A percentile compares a stretch with the other conserved stretches of the same genome.
These are phyloP conservation scores for Acacia pycnantha DNA, from an alignment of 331 rosid species.

Conservation along the genomic window DNA sequence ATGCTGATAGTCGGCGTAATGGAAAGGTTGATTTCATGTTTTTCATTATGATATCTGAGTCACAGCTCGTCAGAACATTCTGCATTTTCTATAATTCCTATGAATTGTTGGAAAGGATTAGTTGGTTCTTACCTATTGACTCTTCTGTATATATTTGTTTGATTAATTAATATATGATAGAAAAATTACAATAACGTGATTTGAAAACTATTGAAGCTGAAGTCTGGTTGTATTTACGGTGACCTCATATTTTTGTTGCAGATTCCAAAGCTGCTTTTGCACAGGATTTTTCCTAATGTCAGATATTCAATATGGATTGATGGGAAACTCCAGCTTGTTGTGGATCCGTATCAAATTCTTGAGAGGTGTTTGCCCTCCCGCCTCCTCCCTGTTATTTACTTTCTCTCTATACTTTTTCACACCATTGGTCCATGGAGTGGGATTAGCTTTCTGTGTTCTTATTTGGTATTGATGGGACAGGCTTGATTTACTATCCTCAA, in stretches of 20 bases:
- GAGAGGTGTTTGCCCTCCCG: slow-evolving; percentile 59
- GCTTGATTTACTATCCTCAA: slow-evolving; percentile 1
- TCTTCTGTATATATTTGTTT: neutral
- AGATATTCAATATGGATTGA: slow-evolving; percentile 94
- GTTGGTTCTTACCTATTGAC: neutral
- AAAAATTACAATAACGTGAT: slow-evolving; percentile 4
- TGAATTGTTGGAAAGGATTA: neutral
- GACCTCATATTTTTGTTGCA: slow-evolving; percentile 39
- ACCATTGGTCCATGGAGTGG: slow-evolving; percentile 3
- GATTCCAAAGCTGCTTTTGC: slow-evolving; percentile 97
- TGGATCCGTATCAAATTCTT: slow-evolving; percentile 84
- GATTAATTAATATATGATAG: neutral
- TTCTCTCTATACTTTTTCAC: neutral
- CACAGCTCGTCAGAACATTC: slow-evolving; percentile 1
- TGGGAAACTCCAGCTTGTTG: slow-evolving; percentile 90
- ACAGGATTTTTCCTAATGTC: slow-evolving; percentile 87
- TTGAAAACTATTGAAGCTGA: slow-evolving; percentile 11
- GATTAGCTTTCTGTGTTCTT: slow-evolving; percentile 16
- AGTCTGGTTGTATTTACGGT: neutral
- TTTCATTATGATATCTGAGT: slow-evolving; percentile 4
- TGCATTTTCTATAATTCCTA: neutral
- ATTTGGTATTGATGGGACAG: neutral
- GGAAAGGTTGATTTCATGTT: slow-evolving; percentile 75
- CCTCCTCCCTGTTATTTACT: neutral
- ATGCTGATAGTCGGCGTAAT: slow-evolving; percentile 86